Percentiles rank a stretch among this genome's conserved stretches.
phyloP scores from a whole-genome alignment of 306 rosid genomes.

The Notholithocarpus densiflorus region DNA sequence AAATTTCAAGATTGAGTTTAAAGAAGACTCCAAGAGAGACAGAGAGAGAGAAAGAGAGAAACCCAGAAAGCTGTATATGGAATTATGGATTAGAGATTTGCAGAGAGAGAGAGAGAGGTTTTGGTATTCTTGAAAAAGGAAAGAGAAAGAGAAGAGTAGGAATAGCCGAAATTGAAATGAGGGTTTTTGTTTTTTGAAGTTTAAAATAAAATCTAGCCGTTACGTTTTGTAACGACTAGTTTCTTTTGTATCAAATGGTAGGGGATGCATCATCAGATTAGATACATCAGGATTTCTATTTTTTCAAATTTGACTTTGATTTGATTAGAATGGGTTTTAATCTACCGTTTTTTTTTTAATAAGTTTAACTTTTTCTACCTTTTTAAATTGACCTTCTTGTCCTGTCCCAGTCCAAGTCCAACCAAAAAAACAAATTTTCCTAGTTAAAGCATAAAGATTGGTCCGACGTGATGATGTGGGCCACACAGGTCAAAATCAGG shows the following conservation, averaged over 20 bases:
- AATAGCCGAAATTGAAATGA: slow-evolving; percentile 8
- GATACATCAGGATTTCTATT: too few species aligned
- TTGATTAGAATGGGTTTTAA: too few species aligned
- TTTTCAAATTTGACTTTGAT: too few species aligned
- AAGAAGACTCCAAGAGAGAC: not conserved
- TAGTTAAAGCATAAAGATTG: too few species aligned
- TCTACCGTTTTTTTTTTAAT: too few species aligned
- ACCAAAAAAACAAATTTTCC: too few species aligned
- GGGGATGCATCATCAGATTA: not conserved
- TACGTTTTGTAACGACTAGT: slow-evolving; percentile 55
- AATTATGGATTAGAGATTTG: not conserved
- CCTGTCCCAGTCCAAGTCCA: too few species aligned
- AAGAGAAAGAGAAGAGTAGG: not conserved
- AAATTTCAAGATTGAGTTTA: slow-evolving; percentile 43
- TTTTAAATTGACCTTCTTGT: too few species aligned
- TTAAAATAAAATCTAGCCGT: slow-evolving; percentile 66
- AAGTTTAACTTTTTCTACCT: too few species aligned
- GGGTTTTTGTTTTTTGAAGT: slow-evolving; percentile 26
- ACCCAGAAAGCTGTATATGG: not conserved
- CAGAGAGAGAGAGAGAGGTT: not conserved
- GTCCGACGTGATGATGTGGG: too few species aligned
- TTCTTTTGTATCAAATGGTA: not conserved
- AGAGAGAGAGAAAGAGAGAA: slow-evolving; percentile 13
- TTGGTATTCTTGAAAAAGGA: slow-evolving; percentile 13
- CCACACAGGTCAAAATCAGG: too few species aligned